A percentile compares a stretch with the other conserved stretches of the same genome.
Conservation (phyloP, 2,329 filamentous ascomycete species). For the Bipolaris oryzae region DNA sequence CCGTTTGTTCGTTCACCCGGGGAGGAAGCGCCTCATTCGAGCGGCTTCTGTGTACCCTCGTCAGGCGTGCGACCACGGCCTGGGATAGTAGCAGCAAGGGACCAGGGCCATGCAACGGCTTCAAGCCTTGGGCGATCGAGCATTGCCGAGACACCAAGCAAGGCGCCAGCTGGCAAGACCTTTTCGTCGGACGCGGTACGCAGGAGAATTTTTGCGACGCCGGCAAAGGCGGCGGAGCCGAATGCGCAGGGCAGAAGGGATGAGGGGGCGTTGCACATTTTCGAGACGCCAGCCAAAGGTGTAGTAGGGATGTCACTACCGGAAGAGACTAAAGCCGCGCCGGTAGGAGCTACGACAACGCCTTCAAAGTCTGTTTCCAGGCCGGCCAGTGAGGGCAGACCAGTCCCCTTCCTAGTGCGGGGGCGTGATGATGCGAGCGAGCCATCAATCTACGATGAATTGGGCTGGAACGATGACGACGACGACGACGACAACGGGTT, state of each 20-base stretch:
- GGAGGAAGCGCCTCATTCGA: constrained; percentile 29
- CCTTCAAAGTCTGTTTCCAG: constrained; percentile 22
- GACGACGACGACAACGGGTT: constrained; percentile 42
- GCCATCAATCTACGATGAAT: constrained; percentile 49
- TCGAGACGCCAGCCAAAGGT: constrained; percentile 35
- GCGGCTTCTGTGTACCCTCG: constrained; percentile 49
- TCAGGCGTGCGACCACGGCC: constrained; percentile 45
- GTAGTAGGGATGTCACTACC: constrained; percentile 20
- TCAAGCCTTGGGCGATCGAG: constrained; percentile 35
- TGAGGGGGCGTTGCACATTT: constrained; percentile 16
- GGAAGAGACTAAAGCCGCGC: constrained; percentile 7
- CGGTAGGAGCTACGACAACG: constrained; percentile 26
- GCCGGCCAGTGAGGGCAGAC: background rate
- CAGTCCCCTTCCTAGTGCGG: constrained; percentile 16
- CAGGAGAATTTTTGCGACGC: constrained; percentile 43
- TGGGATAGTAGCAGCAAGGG: constrained; percentile 35
- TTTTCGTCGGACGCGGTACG: constrained; percentile 34
- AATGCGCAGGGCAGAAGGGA: constrained; percentile 1
- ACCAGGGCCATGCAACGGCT: constrained; percentile 37
- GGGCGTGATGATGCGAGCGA: constrained; percentile 22
- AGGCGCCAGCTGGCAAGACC: constrained; percentile 41
- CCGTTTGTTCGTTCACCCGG: constrained; percentile 28
- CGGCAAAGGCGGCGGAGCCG: constrained; percentile 29
- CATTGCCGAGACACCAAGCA: constrained; percentile 53
- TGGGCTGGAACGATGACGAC: constrained; percentile 56